Conservation (phyloP, 208 protist species). For the Leishmania tropica region DNA sequence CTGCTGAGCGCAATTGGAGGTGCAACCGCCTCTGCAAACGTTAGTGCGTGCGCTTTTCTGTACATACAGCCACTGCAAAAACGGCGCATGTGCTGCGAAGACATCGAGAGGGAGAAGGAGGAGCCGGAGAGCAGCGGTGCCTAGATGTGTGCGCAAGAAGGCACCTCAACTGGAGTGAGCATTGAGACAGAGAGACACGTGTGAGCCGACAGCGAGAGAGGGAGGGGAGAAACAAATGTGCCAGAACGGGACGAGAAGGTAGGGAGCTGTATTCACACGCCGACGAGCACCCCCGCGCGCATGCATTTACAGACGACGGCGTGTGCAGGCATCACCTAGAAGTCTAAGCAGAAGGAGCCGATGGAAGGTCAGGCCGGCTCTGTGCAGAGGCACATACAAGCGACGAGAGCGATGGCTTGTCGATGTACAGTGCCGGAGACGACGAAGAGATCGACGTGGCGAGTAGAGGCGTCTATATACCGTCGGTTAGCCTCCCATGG, state of each 20-base stretch:
- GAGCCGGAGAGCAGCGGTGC: background rate
- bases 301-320: background rate
- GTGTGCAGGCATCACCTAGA: background rate
- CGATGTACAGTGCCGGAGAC: background rate
- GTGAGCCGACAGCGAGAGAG: background rate
- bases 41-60: background rate
- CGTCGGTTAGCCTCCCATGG: background rate
- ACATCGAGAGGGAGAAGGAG: background rate
- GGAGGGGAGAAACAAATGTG: background rate
- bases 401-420: background rate
- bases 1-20: background rate
- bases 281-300: background rate
- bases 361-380: background rate
- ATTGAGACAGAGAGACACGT: background rate
- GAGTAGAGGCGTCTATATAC: background rate
- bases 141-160: background rate
- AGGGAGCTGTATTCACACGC: background rate
- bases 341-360: background rate
- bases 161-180: background rate
- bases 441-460: background rate
- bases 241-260: background rate
- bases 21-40: background rate
- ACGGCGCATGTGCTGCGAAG: background rate
- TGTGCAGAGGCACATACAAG: background rate
- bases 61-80: background rate